Base-by-base conservation (phyloP, 495 filamentous ascomycete species). In the Polyplosphaeria fusca region DNA sequence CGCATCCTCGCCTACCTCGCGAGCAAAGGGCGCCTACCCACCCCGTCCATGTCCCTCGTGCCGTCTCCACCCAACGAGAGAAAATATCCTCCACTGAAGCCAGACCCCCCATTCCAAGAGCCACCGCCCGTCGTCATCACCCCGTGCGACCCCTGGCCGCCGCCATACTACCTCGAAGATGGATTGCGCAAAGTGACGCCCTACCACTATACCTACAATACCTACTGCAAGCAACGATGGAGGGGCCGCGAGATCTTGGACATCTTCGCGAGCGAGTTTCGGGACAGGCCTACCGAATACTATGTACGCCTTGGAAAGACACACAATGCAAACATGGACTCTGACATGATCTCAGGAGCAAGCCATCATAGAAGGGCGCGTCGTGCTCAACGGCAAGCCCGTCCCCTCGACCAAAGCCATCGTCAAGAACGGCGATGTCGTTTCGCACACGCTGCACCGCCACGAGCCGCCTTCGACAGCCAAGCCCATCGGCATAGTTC, bases 161-260 rank as follows among this genome's bases (percentile, higher is more conserved):
- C 78, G 58, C 82, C 79, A 9, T 96, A 96, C 69, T 87, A 84
- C 61, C 71, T 95, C 50, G 86, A 93, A 47, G 82, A 84, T 62
- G 88, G 86, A 9, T 70, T 96, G 35, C 83, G 91, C 30, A 82
- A 88, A 27, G 88, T 96, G 13, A 74, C 77, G n/a, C 92, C 91
- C 4, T 96, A 96, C 66, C 80, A 93, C 67, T 96, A 81, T 67
- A 96, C 93, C 2, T 97, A 95, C 71, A 95, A 96, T 64, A 95
- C 91, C 1, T 89, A 82, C 70, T 91, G 86, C 73, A 96, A 95
- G 67, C 80, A 93, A 73, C 79, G 90, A 70, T 96, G 89, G 91
- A 79, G 89, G 49, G 88, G 83, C 50, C 76, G 86, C 24, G 72
- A 77, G 38, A 67, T 95, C 23, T 73, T 94, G 43, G 88, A 95